Evolutionary conservation across 1,284 basidiomycete genomes (phyloP), one percentile per base, ranked within the genome.

Genomic region (Apiotrichum akiyoshidainum): DNA sequence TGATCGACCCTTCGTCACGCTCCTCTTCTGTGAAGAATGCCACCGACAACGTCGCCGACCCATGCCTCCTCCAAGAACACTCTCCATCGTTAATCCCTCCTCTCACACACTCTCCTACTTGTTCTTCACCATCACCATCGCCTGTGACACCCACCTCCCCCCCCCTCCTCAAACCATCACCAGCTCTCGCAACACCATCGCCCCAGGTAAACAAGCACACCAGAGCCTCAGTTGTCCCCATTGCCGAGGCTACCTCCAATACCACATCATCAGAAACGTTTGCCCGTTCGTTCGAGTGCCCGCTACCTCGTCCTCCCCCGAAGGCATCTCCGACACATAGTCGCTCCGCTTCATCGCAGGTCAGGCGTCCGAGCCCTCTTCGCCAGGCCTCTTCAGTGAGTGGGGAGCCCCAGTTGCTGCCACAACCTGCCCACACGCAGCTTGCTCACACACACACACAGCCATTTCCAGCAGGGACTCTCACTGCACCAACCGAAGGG

Each of bases 11-110:
- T 41, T 17, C 31, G 46, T 48, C 33, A 48, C 46, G 34, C 46
- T 33, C 16, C n/a, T 21, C n/a, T 14, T 35, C 31, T n/a, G 26
- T 31, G 7, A 34, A 48, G 46, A 11, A 34, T 35, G 35, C 16
- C 46, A 19, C 46, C 33, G 46, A 35, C 46, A 48, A 37, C 46
- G 46, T 48, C 46, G 46, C 34, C 34, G 46, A 31, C 33, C n/a
- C n/a, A 48, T 37, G 5, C 33, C 46, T 35, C 21, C 42, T 21
- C 42, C 44, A 31, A 31, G 26, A 31, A 31, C 26, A 31, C 21
- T 37, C n/a, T 37, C 10, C 47, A 13, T 16, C 47, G 37, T 35
- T 34, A 14, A 37, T 37, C 9, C 12, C 46, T 17, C 9, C 46
- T 9, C 17, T 12, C 17, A n/a, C 46, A 34, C 21, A 7, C 22